phyloP scores from a whole-genome alignment of 352 stramenopile species.

The Phytophthora capsici region DNA sequence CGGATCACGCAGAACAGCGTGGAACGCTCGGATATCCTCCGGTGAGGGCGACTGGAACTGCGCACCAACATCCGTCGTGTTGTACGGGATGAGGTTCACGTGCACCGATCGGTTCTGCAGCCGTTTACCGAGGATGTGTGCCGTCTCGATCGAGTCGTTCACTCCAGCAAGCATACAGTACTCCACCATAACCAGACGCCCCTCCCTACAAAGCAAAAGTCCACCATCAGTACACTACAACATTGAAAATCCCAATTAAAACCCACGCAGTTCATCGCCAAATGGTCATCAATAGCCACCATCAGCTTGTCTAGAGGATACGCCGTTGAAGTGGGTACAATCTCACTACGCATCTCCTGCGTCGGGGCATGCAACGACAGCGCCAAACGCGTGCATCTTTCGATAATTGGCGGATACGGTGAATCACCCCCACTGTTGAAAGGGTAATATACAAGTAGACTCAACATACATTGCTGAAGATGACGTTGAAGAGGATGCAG shows the following conservation, averaged over 20 bases:
- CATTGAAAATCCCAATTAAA: conserved; percentile 24
- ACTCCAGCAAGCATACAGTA: conserved; percentile 96
- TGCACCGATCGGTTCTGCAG: conserved; percentile 93
- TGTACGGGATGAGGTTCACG: conserved; percentile 99
- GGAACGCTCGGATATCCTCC: conserved; percentile 92
- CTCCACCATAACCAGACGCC: conserved; percentile 95
- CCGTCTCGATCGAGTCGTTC: conserved; percentile 95
- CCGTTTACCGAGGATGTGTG: conserved; percentile 94
- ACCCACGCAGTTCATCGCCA: conserved; percentile 79
- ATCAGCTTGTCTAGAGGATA: conserved; percentile 97
- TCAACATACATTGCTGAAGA: no score
- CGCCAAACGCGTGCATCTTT: conserved; percentile 94
- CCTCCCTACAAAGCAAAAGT: conserved; percentile 50
- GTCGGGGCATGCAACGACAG: conserved; percentile 97
- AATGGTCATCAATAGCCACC: conserved; percentile 94
- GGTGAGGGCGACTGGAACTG: conserved; percentile 92
- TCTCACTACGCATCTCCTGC: conserved; percentile 94
- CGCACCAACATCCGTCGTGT: conserved; percentile 96
- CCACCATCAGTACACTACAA: not conserved
- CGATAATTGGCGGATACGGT: conserved; percentile 90
- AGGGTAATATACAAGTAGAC: conserved; percentile 98
- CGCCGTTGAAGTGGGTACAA: conserved; percentile 96
- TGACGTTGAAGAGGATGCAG: no score
- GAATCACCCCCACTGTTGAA: conserved; percentile 97
- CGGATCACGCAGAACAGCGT: conserved; percentile 78